Percentiles rank a stretch among this genome's conserved stretches.
Evolutionary conservation across 176 grass and related monocot genomes (phyloP).

Genomic region (Avena insularis): DNA sequence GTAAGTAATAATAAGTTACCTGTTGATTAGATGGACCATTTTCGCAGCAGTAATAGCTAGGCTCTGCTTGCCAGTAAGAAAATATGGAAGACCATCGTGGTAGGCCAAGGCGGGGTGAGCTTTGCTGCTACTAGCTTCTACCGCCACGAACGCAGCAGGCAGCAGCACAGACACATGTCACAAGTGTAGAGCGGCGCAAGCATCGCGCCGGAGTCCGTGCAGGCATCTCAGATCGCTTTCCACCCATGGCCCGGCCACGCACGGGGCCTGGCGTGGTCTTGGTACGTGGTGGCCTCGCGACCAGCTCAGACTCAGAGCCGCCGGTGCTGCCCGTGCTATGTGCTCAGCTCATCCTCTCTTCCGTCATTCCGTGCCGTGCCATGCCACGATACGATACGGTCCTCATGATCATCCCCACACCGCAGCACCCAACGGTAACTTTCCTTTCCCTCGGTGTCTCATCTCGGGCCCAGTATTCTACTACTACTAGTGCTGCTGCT

Average conservation of each 20-base stretch:
- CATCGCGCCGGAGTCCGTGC: neutral
- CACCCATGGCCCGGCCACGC: neutral
- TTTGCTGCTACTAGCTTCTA: neutral
- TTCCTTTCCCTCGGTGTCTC: neutral
- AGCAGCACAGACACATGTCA: neutral
- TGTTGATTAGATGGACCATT: neutral
- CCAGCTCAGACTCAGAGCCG: neutral
- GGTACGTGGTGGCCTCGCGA: neutral
- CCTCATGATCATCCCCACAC: no score
- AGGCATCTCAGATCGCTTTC: slow-evolving; percentile 36
- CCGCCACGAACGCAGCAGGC: neutral
- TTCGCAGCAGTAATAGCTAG: neutral
- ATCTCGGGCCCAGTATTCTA: slow-evolving; percentile 15
- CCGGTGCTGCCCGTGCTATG: neutral
- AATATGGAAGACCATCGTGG: neutral
- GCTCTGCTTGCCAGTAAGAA: neutral
- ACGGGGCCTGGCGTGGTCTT: neutral
- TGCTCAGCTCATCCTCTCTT: neutral
- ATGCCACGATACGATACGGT: no score
- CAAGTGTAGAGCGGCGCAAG: neutral
- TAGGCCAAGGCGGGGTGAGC: neutral
- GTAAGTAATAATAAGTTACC: slow-evolving; percentile 30
- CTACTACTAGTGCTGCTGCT: no score
- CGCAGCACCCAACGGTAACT: no score
- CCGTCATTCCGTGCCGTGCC: no score